Evolutionary conservation across 2,329 filamentous ascomycete genomes (phyloP), one percentile per base, ranked within the genome.

Genomic region (Bipolaris bicolor): DNA sequence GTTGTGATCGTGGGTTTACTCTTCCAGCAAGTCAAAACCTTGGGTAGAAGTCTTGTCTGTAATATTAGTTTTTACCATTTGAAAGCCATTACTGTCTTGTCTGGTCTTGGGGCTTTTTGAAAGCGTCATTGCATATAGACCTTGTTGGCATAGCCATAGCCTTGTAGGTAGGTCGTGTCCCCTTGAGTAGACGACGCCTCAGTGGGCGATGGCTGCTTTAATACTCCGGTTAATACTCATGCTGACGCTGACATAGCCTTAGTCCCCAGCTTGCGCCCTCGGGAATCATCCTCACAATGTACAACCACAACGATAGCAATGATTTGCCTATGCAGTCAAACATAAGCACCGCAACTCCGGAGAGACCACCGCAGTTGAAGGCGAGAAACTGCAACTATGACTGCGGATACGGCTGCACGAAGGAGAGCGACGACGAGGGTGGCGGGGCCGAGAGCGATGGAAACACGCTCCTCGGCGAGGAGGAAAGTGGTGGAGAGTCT

Each of bases 291-390:
- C 45, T 9, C 41, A 49, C 3, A 10, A 59, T 59, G 57, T 43
- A 49, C 31, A 26, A 46, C 31, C 56, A 22, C 18, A 36, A 51
- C 7, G 48, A 44, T 11, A 24, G 34, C 26, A 51, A 37, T 29
- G 16, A 34, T 7, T 29, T 22, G 5, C 33, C 13, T 3, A 46
- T 43, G 5, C 52, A 50, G 20, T 11, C 29, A 7, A 20, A 26
- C 29, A 29, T 46, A 3, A 36, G 40, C 22, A 49, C 7, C 1
- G 24, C 7, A 2, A 49, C 47, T 22, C 24, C 29, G 6, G 22
- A 55, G 6, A 58, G 56, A 40, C 65, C 65, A 24, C 64, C 67
- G 18, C 69, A 70, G 16, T 55, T 66, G 29, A 69, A 72, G 20
- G 50, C 56, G 22, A 61, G 61, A 2, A 62, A 66, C 9, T 71